phyloP scores from a whole-genome alignment of 2,329 filamentous ascomycete species.

The Aspergillus piperis region DNA sequence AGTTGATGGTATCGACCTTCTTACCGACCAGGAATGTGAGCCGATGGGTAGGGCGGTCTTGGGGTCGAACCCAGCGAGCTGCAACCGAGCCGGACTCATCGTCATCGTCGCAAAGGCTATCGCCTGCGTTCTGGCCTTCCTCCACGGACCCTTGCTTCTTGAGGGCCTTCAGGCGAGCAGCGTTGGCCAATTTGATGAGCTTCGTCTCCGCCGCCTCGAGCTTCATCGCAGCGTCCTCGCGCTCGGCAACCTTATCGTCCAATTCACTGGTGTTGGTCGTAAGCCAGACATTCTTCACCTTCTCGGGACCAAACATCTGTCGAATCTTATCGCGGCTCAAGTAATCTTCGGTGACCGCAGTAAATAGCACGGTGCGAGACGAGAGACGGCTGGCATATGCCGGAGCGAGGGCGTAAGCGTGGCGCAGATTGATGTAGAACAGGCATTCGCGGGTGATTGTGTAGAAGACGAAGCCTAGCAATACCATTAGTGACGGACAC shows the following conservation, averaged over 20 bases:
- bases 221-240: slow-evolving; percentile 76
- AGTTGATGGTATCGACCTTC: slow-evolving; percentile 93
- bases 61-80: slow-evolving; percentile 70
- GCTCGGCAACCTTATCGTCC: slow-evolving; percentile 76
- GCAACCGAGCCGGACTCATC: slow-evolving; percentile 70
- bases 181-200: slow-evolving; percentile 77
- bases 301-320: slow-evolving; percentile 73
- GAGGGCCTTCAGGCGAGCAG: slow-evolving; percentile 65
- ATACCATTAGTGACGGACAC: background rate
- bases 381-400: slow-evolving; percentile 83
- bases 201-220: slow-evolving; percentile 86
- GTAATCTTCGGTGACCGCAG: slow-evolving; percentile 77
- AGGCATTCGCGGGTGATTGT: slow-evolving; percentile 84
- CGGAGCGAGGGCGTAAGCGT: slow-evolving; percentile 86
- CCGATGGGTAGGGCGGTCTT: slow-evolving; percentile 75
- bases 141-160: slow-evolving; percentile 58
- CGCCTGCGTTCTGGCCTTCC: slow-evolving; percentile 33
- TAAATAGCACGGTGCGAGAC: slow-evolving; percentile 85
- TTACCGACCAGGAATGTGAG: slow-evolving; percentile 72
- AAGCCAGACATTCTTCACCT: slow-evolving; percentile 83
- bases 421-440: slow-evolving; percentile 88
- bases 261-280: slow-evolving; percentile 74
- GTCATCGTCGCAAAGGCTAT: slow-evolving; percentile 56
- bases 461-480: slow-evolving; percentile 74
- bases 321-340: slow-evolving; percentile 75